phyloP scores from a whole-genome alignment of 2,329 filamentous ascomycete species.

The Aspergillus awamori region DNA sequence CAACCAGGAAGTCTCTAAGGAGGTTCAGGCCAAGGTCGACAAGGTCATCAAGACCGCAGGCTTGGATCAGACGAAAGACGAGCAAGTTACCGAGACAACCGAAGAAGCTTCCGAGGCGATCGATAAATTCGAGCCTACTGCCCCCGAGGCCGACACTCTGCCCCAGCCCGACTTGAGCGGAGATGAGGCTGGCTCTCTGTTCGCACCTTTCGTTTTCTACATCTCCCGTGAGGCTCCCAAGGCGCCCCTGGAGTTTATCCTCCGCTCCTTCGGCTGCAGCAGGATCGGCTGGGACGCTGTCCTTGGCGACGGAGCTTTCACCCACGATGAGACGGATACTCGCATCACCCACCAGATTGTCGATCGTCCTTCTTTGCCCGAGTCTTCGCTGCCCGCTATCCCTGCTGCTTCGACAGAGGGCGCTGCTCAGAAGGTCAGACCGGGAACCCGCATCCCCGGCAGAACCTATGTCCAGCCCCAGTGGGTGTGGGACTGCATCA shows the following conservation, averaged over 20 bases:
- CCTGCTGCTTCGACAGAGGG: conserved; percentile 50
- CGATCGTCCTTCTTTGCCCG: conserved; percentile 75
- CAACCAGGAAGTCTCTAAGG: conserved; percentile 65
- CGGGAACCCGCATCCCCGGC: conserved; percentile 80
- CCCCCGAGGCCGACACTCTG: conserved; percentile 81
- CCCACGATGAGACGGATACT: conserved; percentile 81
- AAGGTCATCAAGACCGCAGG: conserved; percentile 49
- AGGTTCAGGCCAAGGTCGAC: conserved; percentile 70
- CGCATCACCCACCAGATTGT: conserved; percentile 96
- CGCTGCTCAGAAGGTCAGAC: conserved; percentile 49
- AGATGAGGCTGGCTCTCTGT: conserved; percentile 72
- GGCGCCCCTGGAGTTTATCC: conserved; percentile 86
- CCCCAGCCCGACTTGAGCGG: conserved; percentile 73
- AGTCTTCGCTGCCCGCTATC: conserved; percentile 53
- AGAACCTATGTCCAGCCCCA: conserved; percentile 93
- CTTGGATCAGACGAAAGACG: conserved; percentile 46
- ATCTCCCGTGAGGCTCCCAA: conserved; percentile 91
- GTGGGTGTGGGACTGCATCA: conserved; percentile 98
- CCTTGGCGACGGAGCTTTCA: conserved; percentile 89
- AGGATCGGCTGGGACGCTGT: conserved; percentile 92
- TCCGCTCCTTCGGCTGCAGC: conserved; percentile 94
- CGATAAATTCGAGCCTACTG: conserved; percentile 87
- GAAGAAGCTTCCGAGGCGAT: conserved; percentile 65
- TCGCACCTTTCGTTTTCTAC: conserved; percentile 86
- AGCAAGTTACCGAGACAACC: conserved; percentile 48